A percentile compares a stretch with the other conserved stretches of the same genome.
These are phyloP conservation scores for Hymenoscyphus fraxineus DNA, from an alignment of 2,329 filamentous ascomycete genomes.

Conservation along the genomic window DNA sequence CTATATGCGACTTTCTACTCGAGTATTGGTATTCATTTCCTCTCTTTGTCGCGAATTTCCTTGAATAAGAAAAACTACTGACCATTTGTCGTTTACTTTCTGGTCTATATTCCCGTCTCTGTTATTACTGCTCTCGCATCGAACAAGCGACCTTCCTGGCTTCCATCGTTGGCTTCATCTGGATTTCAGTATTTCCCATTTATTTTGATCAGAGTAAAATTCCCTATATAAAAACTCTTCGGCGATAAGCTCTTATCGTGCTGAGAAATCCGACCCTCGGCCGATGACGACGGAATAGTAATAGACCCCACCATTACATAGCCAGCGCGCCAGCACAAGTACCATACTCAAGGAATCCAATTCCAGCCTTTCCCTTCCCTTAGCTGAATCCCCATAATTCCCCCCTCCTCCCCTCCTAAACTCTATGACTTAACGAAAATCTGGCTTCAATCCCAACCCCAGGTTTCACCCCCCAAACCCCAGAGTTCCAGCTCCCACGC, in stretches of 20 bases:
- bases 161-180: too few relatives aligned
- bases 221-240: neutral
- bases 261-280: constrained; percentile 1
- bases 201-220: too few relatives aligned
- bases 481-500: neutral
- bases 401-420: neutral
- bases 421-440: neutral
- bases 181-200: too few relatives aligned
- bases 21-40: too few relatives aligned
- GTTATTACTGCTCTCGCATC: too few relatives aligned
- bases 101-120: too few relatives aligned
- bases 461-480: neutral
- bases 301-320: constrained; percentile 19
- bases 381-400: neutral
- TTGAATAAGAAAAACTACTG: too few relatives aligned
- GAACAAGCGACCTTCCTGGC: too few relatives aligned
- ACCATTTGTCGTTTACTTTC: too few relatives aligned
- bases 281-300: constrained; percentile 1
- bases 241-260: neutral
- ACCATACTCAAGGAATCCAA: neutral
- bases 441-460: neutral
- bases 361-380: neutral
- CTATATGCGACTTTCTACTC: too few relatives aligned
- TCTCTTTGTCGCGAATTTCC: too few relatives aligned
- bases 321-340: constrained; percentile 9